Evolutionary conservation across 352 stramenopile species (phyloP).

Genomic region (Phytophthora sp.): DNA sequence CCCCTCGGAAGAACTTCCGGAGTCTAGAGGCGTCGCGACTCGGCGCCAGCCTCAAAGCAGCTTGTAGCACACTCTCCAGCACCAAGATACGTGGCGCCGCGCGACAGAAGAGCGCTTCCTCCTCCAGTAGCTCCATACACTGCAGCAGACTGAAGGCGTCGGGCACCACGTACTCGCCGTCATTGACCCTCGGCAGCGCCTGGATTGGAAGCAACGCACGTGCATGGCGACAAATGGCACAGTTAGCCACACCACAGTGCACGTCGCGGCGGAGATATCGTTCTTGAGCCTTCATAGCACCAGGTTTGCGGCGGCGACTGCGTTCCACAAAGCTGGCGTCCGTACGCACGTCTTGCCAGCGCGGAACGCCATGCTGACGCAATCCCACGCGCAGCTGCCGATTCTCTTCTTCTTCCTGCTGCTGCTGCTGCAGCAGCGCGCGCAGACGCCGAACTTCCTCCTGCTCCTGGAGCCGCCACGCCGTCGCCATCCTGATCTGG

Average conservation of each 20-base stretch:
- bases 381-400: constrained; percentile 32
- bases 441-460: constrained; percentile 36
- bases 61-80: constrained; percentile 73
- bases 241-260: constrained; percentile 67
- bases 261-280: constrained; percentile 77
- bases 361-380: constrained; percentile 25
- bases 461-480: constrained; percentile 45
- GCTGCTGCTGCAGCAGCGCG: constrained; percentile 24
- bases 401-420: constrained; percentile 35
- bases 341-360: constrained; percentile 62
- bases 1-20: constrained; percentile 63
- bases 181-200: constrained; percentile 39
- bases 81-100: constrained; percentile 58
- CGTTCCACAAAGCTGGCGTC: constrained; percentile 77
- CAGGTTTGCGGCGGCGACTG: constrained; percentile 75
- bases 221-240: constrained; percentile 40
- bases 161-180: constrained; percentile 67
- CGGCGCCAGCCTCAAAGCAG: constrained; percentile 68
- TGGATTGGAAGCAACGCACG: constrained; percentile 37
- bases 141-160: constrained; percentile 75
- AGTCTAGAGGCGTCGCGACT: constrained; percentile 70
- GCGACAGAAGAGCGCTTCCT: constrained; percentile 55
- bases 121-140: constrained; percentile 80
- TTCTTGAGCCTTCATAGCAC: constrained; percentile 71
- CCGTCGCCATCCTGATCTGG: constrained; percentile 26